Conservation (phyloP, 2,329 filamentous ascomycete species). For the Elsinoe australis region DNA sequence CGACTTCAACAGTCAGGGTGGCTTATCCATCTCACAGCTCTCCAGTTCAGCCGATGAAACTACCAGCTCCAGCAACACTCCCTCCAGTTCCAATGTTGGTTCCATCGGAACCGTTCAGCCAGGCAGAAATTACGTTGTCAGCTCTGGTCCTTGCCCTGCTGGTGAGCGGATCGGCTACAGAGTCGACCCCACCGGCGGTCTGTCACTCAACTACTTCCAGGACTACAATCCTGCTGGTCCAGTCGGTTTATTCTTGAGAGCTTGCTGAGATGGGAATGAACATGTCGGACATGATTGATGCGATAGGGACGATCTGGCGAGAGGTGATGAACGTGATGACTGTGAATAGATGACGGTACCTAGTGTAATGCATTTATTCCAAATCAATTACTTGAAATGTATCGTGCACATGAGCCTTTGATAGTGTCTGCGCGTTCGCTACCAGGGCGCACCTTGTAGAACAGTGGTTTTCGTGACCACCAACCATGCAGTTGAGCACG, state of each 20-base stretch:
- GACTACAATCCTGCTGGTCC: slow-evolving; percentile 21
- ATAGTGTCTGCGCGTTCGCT: too few relatives aligned
- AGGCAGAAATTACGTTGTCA: slow-evolving; percentile 27
- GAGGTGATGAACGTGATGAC: too few relatives aligned
- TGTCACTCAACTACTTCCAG: slow-evolving; percentile 26
- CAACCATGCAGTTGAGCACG: too few relatives aligned
- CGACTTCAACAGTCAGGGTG: slow-evolving; percentile 34
- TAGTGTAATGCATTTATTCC: too few relatives aligned
- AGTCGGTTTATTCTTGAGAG: slow-evolving; percentile 19
- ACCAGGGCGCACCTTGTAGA: too few relatives aligned
- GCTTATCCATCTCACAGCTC: slow-evolving; percentile 29
- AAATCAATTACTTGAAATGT: too few relatives aligned
- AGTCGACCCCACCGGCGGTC: slow-evolving; percentile 20
- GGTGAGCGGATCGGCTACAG: slow-evolving; percentile 24
- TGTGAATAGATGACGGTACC: too few relatives aligned
- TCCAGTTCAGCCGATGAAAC: slow-evolving; percentile 18
- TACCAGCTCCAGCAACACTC: slow-evolving; percentile 24
- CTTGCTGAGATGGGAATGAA: slow-evolving; percentile 16
- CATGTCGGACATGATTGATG: slow-evolving; percentile 36
- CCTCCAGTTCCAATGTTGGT: slow-evolving; percentile 16
- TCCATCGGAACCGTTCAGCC: slow-evolving; percentile 19
- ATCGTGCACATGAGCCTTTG: too few relatives aligned
- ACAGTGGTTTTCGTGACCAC: too few relatives aligned
- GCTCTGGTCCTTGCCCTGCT: slow-evolving; percentile 24
- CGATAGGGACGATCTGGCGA: too few relatives aligned